Conservation (phyloP, 1,139 yeast genomes). For the Candida sanyaensis region DNA sequence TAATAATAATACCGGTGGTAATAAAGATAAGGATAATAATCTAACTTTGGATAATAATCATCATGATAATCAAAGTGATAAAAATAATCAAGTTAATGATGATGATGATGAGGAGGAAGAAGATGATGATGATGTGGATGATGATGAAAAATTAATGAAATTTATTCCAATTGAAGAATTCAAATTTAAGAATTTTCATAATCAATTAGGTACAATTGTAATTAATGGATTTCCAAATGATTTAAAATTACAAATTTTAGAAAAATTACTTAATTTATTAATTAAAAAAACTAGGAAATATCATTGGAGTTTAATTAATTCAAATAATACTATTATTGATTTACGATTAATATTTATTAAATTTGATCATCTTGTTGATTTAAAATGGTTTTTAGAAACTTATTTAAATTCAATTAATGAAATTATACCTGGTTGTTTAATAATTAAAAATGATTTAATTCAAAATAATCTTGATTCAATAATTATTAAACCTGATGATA, state of each 20-base stretch:
- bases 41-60: not conserved
- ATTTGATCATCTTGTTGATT: constrained; percentile 19
- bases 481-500: constrained; percentile 1
- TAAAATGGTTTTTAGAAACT: constrained; percentile 15
- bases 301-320: constrained; percentile 29
- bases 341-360: constrained; percentile 29
- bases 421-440: not conserved
- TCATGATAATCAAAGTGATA: no score
- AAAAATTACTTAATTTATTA: constrained; percentile 23
- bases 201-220: constrained; percentile 39
- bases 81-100: no score
- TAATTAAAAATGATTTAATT: constrained; percentile 7
- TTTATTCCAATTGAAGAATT: constrained; percentile 28
- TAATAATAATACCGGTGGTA: not conserved
- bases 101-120: no score
- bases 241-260: constrained; percentile 29
- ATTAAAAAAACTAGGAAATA: constrained; percentile 13
- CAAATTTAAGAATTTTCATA: constrained; percentile 31
- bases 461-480: not conserved
- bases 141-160: constrained; percentile 15
- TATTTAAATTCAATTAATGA: constrained; percentile 5
- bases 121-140: constrained; percentile 5
- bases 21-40: not conserved
- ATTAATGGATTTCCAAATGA: constrained; percentile 34
- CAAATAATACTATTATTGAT: constrained; percentile 25